These are phyloP conservation scores for Ustilago tritici DNA, from an alignment of 1,284 basidiomycete species.

Conservation along the genomic window DNA sequence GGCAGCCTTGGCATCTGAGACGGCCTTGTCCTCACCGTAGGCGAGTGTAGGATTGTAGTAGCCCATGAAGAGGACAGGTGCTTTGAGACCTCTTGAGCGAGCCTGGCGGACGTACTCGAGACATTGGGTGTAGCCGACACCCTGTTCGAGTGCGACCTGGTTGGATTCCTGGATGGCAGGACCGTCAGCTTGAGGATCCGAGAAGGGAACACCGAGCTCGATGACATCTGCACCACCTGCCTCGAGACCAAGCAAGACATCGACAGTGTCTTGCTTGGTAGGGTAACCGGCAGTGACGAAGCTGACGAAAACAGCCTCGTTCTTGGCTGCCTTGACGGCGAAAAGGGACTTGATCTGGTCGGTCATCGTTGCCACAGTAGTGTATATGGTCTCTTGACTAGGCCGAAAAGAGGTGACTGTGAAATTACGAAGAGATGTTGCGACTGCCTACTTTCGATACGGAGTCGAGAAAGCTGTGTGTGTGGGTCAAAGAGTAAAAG, in stretches of 20 bases:
- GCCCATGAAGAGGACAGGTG: slow-evolving; percentile 88
- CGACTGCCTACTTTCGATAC: slow-evolving; percentile 5
- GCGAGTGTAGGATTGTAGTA: slow-evolving; percentile 86
- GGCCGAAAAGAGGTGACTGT: neutral
- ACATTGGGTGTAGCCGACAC: slow-evolving; percentile 62
- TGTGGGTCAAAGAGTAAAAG: neutral
- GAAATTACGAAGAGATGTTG: neutral
- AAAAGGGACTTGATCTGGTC: slow-evolving; percentile 62
- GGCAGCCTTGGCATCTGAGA: slow-evolving; percentile 85
- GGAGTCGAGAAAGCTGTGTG: neutral
- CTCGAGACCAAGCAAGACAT: slow-evolving; percentile 89
- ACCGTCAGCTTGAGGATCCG: slow-evolving; percentile 91
- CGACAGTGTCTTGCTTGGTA: slow-evolving; percentile 77
- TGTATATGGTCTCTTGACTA: slow-evolving; percentile 1
- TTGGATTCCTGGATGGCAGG: slow-evolving; percentile 92
- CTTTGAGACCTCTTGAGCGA: slow-evolving; percentile 81
- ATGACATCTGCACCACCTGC: slow-evolving; percentile 93
- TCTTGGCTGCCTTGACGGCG: slow-evolving; percentile 59
- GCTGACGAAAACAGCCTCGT: slow-evolving; percentile 67
- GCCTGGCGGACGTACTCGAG: slow-evolving; percentile 84
- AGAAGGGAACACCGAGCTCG: slow-evolving; percentile 93
- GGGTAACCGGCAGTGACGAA: slow-evolving; percentile 69
- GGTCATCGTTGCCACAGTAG: slow-evolving; percentile 49
- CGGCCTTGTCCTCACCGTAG: slow-evolving; percentile 93
- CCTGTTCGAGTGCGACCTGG: slow-evolving; percentile 65